A percentile compares a stretch with the other conserved stretches of the same genome.
Conservation (phyloP, 768 basidiomycete genomes). For the Lentinula aciculospora region DNA sequence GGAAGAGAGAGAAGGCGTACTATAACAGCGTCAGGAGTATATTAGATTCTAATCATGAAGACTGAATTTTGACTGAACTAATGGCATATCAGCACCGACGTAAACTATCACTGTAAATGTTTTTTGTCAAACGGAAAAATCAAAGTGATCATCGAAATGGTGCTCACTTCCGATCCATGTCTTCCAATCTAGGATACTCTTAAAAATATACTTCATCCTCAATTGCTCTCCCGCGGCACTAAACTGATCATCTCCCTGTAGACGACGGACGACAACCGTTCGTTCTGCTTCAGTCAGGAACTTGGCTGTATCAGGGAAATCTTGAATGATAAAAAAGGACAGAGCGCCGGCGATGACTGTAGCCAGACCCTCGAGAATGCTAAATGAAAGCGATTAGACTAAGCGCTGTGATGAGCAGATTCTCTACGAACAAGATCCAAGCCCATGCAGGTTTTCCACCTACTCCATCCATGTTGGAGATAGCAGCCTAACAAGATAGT, state of each 20-base stretch:
- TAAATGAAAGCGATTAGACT: conserved; percentile 4
- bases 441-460: conserved; percentile 55
- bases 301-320: conserved; percentile 78
- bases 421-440: conserved; percentile 61
- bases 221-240: conserved; percentile 68
- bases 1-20: conserved; percentile 74
- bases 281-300: conserved; percentile 72
- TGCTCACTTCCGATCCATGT: conserved; percentile 53
- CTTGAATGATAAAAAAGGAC: conserved; percentile 77
- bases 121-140: not conserved
- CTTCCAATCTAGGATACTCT: conserved; percentile 67
- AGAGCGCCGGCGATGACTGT: conserved; percentile 60
- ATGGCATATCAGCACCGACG: conserved; percentile 52
- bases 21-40: not conserved
- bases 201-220: conserved; percentile 49
- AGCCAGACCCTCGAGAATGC: conserved; percentile 58
- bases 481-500: conserved; percentile 39
- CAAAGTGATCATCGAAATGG: not conserved
- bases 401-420: not conserved
- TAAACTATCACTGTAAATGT: conserved; percentile 45
- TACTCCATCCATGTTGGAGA: conserved; percentile 66
- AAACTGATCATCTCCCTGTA: conserved; percentile 65
- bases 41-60: not conserved
- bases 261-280: conserved; percentile 55
- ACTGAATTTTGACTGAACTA: conserved; percentile 19